A percentile compares a stretch with the other conserved stretches of the same genome.
Conservation (phyloP, 306 rosid species). For the Vachellia pachyceras region DNA sequence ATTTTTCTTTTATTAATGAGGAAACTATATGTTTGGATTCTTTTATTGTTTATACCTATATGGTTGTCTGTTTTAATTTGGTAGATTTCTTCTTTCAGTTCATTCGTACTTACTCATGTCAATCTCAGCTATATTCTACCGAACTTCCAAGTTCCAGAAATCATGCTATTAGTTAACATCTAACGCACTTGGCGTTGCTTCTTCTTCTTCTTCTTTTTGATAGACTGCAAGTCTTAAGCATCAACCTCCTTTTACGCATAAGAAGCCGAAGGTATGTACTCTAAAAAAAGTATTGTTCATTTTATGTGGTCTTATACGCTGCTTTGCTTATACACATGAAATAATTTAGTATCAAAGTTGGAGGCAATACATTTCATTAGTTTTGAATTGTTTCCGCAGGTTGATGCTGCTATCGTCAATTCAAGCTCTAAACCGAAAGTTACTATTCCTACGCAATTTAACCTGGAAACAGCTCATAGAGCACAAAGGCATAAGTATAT, state of each 20-base stretch:
- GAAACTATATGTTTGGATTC: neutral
- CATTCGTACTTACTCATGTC: neutral
- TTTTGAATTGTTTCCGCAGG: conserved; percentile 50
- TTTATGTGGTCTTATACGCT: conserved; percentile 10
- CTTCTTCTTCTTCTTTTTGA: neutral
- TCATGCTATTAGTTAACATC: neutral
- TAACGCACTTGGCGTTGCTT: neutral
- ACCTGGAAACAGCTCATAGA: conserved; percentile 72
- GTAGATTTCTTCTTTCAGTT: conserved; percentile 7
- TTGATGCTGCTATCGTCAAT: conserved; percentile 35
- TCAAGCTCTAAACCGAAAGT: conserved; percentile 31
- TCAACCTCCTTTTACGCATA: conserved; percentile 59
- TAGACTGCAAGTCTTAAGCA: conserved; percentile 71
- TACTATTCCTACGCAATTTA: conserved; percentile 76
- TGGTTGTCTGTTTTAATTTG: neutral
- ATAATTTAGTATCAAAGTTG: neutral
- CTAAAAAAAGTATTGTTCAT: conserved; percentile 11
- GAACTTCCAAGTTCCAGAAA: neutral
- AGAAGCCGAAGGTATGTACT: conserved; percentile 53
- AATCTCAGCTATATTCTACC: neutral
- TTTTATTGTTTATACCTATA: neutral
- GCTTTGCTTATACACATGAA: neutral
- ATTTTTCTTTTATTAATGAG: neutral
- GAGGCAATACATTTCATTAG: neutral
- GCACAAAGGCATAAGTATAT: conserved; percentile 72